phyloP scores from a whole-genome alignment of 2,329 filamentous ascomycete genomes.

The Ophiostoma pallidulum region DNA sequence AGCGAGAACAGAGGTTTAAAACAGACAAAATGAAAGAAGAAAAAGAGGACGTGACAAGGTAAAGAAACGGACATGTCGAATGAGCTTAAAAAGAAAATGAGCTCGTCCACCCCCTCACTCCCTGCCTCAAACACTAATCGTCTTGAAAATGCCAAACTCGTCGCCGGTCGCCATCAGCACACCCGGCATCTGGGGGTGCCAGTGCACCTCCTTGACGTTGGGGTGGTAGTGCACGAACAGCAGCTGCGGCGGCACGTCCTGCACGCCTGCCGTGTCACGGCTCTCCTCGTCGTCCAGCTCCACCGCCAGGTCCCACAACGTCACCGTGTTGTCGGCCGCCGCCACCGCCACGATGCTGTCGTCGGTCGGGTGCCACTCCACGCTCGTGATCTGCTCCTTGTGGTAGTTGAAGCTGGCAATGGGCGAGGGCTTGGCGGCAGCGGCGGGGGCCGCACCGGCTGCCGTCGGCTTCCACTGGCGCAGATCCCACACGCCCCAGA shows the following conservation, averaged over 20 bases:
- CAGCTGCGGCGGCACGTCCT: conserved; percentile 87
- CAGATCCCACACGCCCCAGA: conserved; percentile 94
- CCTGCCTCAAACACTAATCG: conserved; percentile 61
- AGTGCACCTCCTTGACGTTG: conserved; percentile 90
- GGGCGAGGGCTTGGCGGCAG: conserved; percentile 49
- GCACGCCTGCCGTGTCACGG: conserved; percentile 74
- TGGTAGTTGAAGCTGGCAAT: conserved; percentile 95
- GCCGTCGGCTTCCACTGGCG: conserved; percentile 76
- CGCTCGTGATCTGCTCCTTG: conserved; percentile 88
- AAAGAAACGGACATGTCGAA: neutral
- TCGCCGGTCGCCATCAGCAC: conserved; percentile 83
- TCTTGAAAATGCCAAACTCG: conserved; percentile 78
- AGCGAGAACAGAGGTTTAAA: no score
- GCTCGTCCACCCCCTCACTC: no score
- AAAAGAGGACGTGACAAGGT: neutral
- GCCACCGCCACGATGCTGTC: conserved; percentile 92
- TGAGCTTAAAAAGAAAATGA: neutral
- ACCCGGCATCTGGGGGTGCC: conserved; percentile 93
- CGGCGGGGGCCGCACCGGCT: conserved; percentile 17
- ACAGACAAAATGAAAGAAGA: neutral
- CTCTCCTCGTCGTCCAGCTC: conserved; percentile 97
- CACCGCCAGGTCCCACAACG: conserved; percentile 92
- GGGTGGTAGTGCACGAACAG: conserved; percentile 96
- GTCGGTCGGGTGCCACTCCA: conserved; percentile 97
- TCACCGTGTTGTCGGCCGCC: conserved; percentile 87